Conservation (phyloP, 352 stramenopile genomes). For the Phytophthora litchii region DNA sequence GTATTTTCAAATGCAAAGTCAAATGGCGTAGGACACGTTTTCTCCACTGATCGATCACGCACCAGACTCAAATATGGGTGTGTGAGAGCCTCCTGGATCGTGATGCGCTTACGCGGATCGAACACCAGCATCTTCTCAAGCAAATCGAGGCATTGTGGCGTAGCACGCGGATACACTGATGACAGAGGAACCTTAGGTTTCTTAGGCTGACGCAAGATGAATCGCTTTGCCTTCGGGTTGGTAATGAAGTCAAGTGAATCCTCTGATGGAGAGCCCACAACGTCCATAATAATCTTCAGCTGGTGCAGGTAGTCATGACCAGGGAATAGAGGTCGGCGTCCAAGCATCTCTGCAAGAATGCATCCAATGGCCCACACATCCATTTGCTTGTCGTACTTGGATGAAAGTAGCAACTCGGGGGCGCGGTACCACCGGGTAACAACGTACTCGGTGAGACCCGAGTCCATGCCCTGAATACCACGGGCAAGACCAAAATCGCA, state of each 20-base stretch:
- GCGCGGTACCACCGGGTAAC: constrained; percentile 93
- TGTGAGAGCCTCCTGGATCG: constrained; percentile 75
- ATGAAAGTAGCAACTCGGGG: constrained; percentile 92
- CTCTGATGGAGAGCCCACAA: constrained; percentile 81
- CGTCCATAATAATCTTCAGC: constrained; percentile 92
- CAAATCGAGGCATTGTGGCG: constrained; percentile 85
- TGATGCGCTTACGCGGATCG: constrained; percentile 89
- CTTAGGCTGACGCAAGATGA: constrained; percentile 88
- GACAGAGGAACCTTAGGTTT: constrained; percentile 84
- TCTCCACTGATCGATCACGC: constrained; percentile 74
- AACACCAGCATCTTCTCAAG: constrained; percentile 95
- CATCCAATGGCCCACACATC: constrained; percentile 90
- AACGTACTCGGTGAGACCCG: constrained; percentile 91
- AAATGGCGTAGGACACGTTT: constrained; percentile 79
- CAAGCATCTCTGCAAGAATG: constrained; percentile 88
- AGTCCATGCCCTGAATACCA: constrained; percentile 74
- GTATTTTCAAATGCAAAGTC: constrained; percentile 90
- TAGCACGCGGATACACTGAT: constrained; percentile 87
- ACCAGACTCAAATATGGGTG: constrained; percentile 84
- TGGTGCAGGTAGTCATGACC: constrained; percentile 89
- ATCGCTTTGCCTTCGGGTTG: constrained; percentile 89
- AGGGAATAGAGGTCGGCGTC: constrained; percentile 82
- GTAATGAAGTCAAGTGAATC: constrained; percentile 89
- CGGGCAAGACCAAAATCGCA: constrained; percentile 83
- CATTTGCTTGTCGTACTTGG: constrained; percentile 90